Base-by-base conservation (phyloP, 2,329 filamentous ascomycete species). In the Colletotrichum phormii region DNA sequence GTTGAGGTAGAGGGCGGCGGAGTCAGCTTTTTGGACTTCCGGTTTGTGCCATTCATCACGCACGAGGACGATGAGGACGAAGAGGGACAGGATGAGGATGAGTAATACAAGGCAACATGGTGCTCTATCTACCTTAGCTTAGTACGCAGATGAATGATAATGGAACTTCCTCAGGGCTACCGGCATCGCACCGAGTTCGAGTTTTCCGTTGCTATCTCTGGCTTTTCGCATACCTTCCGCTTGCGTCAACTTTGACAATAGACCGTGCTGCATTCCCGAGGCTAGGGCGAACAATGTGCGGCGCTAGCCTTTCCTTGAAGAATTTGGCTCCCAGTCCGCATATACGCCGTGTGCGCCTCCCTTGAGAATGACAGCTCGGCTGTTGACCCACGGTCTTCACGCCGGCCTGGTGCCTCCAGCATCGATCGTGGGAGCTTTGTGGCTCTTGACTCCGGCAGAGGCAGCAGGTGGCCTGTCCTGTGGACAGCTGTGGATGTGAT, bases 11-110 rank as follows among this genome's bases (percentile, higher is more conserved):
- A 97, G 74, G 89, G 89, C 7, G 88, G 89, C 5, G 86, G 87
- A 29, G 86, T 91, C 51, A 94, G 91, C 77, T 97, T 96, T 82
- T 87, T 97, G 29, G 94, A 97, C 81, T 97, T 96, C 81, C 88
- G 93, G 24, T 94, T 97, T 79, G 92, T 97, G 70, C 94, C 94
- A 18, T 92, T 91, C 67, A 86, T 88, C 18, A 88, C 89, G 26
- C 89, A 93, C 54, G 91, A 91, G 33, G 87, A 88, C 3, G 86
- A 86, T 5, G 83, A 83, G 3, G 86, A 85, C 1, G 83, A 83
- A 2, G 84, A 84, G 1, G 81, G 79, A 6, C 80, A 81, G 9
- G 81, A 82, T 1, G 82, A 81, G 1, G 60, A 61, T 51, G 18
- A 64, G n/a, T 18, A 15, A 37, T 37, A 37, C 31, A 13, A 54